Conservation (phyloP, 1,284 basidiomycete genomes). For the Cystobasidium slooffiae region DNA sequence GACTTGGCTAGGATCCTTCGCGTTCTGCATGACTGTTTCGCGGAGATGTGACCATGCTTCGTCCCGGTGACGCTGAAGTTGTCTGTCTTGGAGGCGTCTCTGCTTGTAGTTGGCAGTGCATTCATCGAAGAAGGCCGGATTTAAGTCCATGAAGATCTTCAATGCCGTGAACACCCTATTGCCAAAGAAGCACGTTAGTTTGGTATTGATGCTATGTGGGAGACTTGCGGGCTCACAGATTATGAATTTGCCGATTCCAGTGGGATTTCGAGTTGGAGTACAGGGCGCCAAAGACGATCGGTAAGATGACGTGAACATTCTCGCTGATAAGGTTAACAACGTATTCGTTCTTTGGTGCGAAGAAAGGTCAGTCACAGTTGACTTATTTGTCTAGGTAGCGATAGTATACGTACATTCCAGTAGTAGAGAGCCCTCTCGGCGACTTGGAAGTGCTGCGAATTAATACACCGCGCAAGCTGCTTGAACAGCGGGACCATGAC, state of each 20-base stretch:
- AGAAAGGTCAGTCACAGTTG: neutral
- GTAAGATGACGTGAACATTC: slow-evolving; percentile 84
- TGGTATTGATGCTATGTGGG: neutral
- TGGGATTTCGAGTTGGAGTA: slow-evolving; percentile 96
- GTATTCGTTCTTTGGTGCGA: slow-evolving; percentile 82
- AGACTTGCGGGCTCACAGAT: slow-evolving; percentile 9
- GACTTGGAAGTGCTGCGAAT: slow-evolving; percentile 96
- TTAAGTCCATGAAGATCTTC: slow-evolving; percentile 99
- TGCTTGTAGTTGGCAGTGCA: slow-evolving; percentile 93
- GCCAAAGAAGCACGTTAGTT: neutral
- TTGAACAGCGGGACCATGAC: slow-evolving; percentile 92
- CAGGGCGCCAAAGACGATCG: slow-evolving; percentile 96
- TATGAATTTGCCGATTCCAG: slow-evolving; percentile 83
- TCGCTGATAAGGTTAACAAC: slow-evolving; percentile 99
- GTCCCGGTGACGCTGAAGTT: slow-evolving; percentile 76
- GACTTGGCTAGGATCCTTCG: slow-evolving; percentile 20
- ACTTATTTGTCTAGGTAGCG: neutral
- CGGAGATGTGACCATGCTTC: slow-evolving; percentile 82
- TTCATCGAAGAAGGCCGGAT: slow-evolving; percentile 73
- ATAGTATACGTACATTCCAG: slow-evolving; percentile 34
- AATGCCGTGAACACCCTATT: slow-evolving; percentile 88
- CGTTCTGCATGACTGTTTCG: slow-evolving; percentile 59
- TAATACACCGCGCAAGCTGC: slow-evolving; percentile 95
- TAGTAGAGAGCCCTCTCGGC: slow-evolving; percentile 57
- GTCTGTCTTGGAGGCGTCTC: slow-evolving; percentile 78